These are phyloP conservation scores for Candida taoyuanica DNA, from an alignment of 805 yeast species.

Conservation along the genomic window DNA sequence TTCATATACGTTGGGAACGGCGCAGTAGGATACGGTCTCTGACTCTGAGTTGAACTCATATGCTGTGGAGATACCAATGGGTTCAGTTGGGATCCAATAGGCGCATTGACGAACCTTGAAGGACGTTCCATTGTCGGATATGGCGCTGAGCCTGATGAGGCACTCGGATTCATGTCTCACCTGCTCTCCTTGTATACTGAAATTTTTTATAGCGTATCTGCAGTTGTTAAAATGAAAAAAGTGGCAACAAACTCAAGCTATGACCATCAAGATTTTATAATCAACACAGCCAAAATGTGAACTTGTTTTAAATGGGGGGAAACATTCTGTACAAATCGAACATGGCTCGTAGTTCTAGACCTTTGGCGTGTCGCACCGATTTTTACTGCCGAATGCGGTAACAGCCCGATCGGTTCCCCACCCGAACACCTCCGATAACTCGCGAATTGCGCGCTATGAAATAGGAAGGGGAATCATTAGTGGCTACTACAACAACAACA, in stretches of 20 bases:
- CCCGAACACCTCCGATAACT: not conserved
- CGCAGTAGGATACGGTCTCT: slow-evolving; percentile 7
- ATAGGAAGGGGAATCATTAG: not conserved
- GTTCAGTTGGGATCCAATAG: not conserved
- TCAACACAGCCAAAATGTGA: no score
- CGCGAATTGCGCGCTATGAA: not conserved
- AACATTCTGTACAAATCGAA: no score
- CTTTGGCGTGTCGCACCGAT: no score
- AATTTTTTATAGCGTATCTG: no score
- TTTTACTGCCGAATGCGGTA: not conserved
- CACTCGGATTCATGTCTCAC: not conserved
- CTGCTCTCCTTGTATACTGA: no score
- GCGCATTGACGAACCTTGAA: not conserved
- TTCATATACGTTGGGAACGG: slow-evolving; percentile 7
- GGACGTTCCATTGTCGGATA: slow-evolving; percentile 9
- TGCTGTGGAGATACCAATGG: not conserved
- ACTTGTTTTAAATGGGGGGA: no score
- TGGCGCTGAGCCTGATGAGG: slow-evolving; percentile 2
- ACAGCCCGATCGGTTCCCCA: not conserved
- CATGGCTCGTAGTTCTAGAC: no score
- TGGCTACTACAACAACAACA: no score
- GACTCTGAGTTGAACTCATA: not conserved
- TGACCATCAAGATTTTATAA: no score
- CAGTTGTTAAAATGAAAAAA: no score
- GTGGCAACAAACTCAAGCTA: no score